Percentiles rank a stretch among this genome's conserved stretches.
Conservation (phyloP, 371 early-diverging fungal species). For the Mucor indicus region DNA sequence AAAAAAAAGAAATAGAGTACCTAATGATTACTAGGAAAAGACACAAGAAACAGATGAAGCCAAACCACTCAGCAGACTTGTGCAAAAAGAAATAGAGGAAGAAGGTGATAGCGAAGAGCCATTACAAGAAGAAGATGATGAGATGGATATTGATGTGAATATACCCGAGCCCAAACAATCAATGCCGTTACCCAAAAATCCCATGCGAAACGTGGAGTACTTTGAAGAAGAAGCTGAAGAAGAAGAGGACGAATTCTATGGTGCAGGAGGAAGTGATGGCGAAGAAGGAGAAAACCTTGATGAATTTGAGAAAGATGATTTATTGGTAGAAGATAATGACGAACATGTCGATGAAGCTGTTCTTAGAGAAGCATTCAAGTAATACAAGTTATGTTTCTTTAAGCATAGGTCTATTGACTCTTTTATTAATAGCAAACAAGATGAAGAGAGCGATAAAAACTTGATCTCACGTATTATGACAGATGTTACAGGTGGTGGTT, state of each 20-base stretch:
- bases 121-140: constrained; percentile 5
- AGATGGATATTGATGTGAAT: constrained; percentile 12
- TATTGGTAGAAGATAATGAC: constrained; percentile 39
- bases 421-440: constrained; percentile 21
- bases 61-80: constrained; percentile 18
- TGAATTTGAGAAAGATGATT: constrained; percentile 41
- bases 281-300: constrained; percentile 35
- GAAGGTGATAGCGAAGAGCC: background rate
- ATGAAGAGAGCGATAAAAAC: constrained; percentile 38
- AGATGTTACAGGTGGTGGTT: constrained; percentile 45
- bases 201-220: constrained; percentile 22
- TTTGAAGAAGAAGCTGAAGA: constrained; percentile 50
- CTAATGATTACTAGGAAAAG: background rate
- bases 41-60: background rate
- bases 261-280: constrained; percentile 36
- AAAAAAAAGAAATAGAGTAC: background rate
- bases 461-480: constrained; percentile 38
- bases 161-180: no score
- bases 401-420: background rate
- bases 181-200: background rate
- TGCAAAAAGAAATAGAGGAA: constrained; percentile 1
- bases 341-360: constrained; percentile 35
- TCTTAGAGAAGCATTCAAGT: constrained; percentile 33
- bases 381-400: constrained; percentile 3
- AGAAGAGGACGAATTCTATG: constrained; percentile 50